A percentile compares a stretch with the other conserved stretches of the same genome.
phyloP scores from a whole-genome alignment of 2,329 filamentous ascomycete species.

The Ophiostoma angusticollis region DNA sequence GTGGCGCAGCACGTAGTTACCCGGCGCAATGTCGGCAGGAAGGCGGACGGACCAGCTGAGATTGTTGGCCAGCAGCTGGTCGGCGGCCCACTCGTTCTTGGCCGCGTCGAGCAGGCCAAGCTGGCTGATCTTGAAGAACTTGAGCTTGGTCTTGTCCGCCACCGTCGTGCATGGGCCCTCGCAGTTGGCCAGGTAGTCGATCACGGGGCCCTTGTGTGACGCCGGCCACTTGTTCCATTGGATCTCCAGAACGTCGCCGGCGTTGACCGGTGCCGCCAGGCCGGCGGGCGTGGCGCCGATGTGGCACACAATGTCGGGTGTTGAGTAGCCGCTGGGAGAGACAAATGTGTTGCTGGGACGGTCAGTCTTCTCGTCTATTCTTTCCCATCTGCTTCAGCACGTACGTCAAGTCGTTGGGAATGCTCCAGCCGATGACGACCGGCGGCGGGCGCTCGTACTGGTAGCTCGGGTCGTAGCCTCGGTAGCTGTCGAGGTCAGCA shows the following conservation, averaged over 20 bases:
- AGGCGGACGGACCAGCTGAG: constrained; percentile 36
- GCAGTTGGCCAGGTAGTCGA: constrained; percentile 25
- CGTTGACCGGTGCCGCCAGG: constrained; percentile 17
- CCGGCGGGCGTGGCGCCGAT: constrained; percentile 17
- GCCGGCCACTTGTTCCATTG: constrained; percentile 19
- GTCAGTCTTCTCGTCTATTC: not conserved
- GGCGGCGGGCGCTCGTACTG: constrained; percentile 18
- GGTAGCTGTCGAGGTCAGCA: constrained; percentile 15
- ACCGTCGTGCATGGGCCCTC: constrained; percentile 20
- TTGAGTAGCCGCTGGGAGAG: constrained; percentile 14
- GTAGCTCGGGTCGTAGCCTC: constrained; percentile 20
- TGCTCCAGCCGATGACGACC: constrained; percentile 20
- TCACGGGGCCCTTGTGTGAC: constrained; percentile 21
- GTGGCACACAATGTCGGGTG: constrained; percentile 20
- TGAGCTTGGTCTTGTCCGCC: constrained; percentile 21
- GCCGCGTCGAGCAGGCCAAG: constrained; percentile 20
- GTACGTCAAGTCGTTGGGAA: constrained; percentile 19
- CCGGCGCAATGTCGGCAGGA: constrained; percentile 30
- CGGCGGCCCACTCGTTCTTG: constrained; percentile 22
- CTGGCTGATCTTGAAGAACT: constrained; percentile 22
- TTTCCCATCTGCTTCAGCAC: not conserved
- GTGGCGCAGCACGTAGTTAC: constrained; percentile 39
- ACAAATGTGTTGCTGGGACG: constrained; percentile 18
- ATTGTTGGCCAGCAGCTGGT: constrained; percentile 35
- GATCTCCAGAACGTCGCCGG: constrained; percentile 18